Percentiles rank a stretch among this genome's conserved stretches.
Conservation (phyloP, 2,329 filamentous ascomycete species). For the Plenodomus biglobosus region DNA sequence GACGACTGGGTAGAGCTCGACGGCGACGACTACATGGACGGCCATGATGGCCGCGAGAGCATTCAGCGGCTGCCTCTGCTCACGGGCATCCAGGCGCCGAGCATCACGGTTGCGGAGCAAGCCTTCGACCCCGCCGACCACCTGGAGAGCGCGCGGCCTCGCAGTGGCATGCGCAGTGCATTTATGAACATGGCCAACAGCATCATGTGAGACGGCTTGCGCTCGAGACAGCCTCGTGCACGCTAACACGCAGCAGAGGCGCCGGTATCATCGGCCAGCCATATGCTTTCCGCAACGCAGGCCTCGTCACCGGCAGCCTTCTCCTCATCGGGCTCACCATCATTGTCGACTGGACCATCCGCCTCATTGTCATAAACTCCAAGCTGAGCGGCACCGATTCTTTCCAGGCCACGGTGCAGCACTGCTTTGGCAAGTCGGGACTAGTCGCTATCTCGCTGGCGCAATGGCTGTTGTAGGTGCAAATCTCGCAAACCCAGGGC, state of each 20-base stretch:
- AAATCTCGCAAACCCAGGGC: not conserved
- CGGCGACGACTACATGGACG: slow-evolving; percentile 62
- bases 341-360: slow-evolving; percentile 95
- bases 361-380: slow-evolving; percentile 94
- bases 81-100: slow-evolving; percentile 80
- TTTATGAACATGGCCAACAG: slow-evolving; percentile 99
- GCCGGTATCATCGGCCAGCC: slow-evolving; percentile 77
- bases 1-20: slow-evolving; percentile 55
- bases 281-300: slow-evolving; percentile 93
- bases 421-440: slow-evolving; percentile 87
- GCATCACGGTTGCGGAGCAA: slow-evolving; percentile 67
- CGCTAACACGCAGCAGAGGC: slow-evolving; percentile 46
- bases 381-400: slow-evolving; percentile 92
- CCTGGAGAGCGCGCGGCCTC: slow-evolving; percentile 68
- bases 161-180: slow-evolving; percentile 80
- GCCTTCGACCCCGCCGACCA: slow-evolving; percentile 59
- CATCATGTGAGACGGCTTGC: slow-evolving; percentile 65
- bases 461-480: slow-evolving; percentile 81
- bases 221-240: not conserved
- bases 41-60: slow-evolving; percentile 41
- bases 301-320: slow-evolving; percentile 75
- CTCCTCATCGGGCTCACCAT: slow-evolving; percentile 79
- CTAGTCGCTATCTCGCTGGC: slow-evolving; percentile 87
- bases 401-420: slow-evolving; percentile 93
- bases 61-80: slow-evolving; percentile 68